Percentiles rank a stretch among this genome's conserved stretches.
Evolutionary conservation across 805 yeast genomes (phyloP).

Genomic region (Myxozyma sirexii): DNA sequence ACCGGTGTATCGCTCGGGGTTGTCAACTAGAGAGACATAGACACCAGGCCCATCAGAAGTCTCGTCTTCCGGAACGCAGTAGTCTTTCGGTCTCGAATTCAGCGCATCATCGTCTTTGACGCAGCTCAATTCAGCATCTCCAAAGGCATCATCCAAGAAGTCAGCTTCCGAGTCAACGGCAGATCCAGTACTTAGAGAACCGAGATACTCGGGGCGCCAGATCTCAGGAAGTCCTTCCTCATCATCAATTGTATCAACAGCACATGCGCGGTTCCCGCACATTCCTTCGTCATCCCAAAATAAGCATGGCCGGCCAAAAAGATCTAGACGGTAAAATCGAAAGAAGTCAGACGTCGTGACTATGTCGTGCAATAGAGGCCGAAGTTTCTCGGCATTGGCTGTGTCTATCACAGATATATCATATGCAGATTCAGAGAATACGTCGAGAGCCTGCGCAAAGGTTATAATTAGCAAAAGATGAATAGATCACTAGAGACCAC

Average conservation of each 20-base stretch:
- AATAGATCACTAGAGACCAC: constrained; percentile 1
- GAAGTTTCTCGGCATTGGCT: constrained; percentile 48
- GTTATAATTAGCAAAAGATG: background rate
- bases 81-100: constrained; percentile 51
- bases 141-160: constrained; percentile 44
- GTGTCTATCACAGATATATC: constrained; percentile 50
- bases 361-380: constrained; percentile 57
- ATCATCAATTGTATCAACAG: constrained; percentile 80
- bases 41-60: constrained; percentile 50
- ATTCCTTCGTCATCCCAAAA: constrained; percentile 79
- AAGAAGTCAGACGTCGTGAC: constrained; percentile 73
- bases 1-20: constrained; percentile 96
- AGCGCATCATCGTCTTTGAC: constrained; percentile 45
- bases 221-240: constrained; percentile 70
- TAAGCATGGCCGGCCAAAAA: constrained; percentile 72
- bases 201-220: constrained; percentile 74
- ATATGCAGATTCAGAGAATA: constrained; percentile 21
- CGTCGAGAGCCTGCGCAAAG: constrained; percentile 5
- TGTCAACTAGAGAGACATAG: constrained; percentile 79
- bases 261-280: constrained; percentile 86
- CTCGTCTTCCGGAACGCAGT: constrained; percentile 49
- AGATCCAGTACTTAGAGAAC: constrained; percentile 45
- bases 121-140: constrained; percentile 39
- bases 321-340: constrained; percentile 81
- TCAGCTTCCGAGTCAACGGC: constrained; percentile 44